Evolutionary conservation across 768 basidiomycete genomes (phyloP).

Genomic region (Tricholoma hemisulphureum): DNA sequence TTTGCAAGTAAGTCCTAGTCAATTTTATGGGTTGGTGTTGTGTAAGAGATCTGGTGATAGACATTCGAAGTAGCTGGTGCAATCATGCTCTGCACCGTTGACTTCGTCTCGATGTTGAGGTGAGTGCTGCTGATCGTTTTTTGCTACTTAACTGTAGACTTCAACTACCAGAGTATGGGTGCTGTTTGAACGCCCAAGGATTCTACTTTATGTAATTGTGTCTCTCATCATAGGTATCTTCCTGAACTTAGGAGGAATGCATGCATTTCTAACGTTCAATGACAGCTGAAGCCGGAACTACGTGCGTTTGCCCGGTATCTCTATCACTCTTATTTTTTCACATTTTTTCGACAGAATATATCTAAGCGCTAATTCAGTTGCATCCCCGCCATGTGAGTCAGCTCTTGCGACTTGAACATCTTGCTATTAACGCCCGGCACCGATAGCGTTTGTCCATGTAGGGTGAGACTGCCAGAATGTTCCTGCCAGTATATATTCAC

Average conservation of each 20-base stretch:
- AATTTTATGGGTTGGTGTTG: not conserved
- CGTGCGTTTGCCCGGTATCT: not conserved
- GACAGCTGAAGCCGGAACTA: not conserved
- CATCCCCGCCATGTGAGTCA: not conserved
- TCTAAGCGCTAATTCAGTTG: not conserved
- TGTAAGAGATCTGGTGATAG: not conserved
- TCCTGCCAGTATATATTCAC: not conserved
- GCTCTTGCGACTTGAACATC: not conserved
- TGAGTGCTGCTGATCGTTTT: not conserved
- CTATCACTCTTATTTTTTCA: not conserved
- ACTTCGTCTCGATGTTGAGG: constrained; percentile 1
- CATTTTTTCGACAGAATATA: not conserved
- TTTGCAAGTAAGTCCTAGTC: not conserved
- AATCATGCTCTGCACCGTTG: not conserved
- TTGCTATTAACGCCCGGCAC: no score
- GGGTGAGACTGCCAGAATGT: not conserved
- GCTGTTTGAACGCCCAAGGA: not conserved
- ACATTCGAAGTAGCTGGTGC: not conserved
- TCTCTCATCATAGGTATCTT: not conserved
- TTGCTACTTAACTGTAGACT: not conserved
- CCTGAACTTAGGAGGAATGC: not conserved
- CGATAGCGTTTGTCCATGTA: not conserved
- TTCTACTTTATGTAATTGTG: not conserved
- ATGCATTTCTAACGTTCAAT: not conserved
- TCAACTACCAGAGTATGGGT: constrained; percentile 3